Evolutionary conservation across 2,329 filamentous ascomycete genomes (phyloP).

Genomic region (Fusarium mangiferae): DNA sequence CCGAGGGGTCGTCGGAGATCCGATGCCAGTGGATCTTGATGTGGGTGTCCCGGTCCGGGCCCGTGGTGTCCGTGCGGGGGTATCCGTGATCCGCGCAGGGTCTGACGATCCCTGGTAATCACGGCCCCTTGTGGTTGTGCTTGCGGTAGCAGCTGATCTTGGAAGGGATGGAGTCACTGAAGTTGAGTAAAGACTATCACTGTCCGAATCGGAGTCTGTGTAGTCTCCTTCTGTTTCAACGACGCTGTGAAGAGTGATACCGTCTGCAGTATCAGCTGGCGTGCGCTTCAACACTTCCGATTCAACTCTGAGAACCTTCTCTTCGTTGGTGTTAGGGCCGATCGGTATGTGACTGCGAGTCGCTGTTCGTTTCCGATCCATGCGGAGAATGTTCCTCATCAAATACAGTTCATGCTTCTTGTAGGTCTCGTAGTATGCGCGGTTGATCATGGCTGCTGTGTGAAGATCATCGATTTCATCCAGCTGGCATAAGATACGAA

Average conservation of each 20-base stretch:
- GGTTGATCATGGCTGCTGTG: conserved; percentile 54
- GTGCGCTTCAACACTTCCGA: conserved; percentile 46
- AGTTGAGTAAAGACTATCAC: conserved; percentile 38
- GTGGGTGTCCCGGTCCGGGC: conserved; percentile 34
- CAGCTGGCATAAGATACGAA: conserved; percentile 54
- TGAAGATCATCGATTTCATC: conserved; percentile 56
- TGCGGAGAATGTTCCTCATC: conserved; percentile 50
- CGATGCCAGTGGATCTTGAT: conserved; percentile 27
- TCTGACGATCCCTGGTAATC: conserved; percentile 30
- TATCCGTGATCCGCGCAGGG: conserved; percentile 24
- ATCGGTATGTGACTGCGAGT: conserved; percentile 35
- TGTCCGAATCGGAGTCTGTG: conserved; percentile 40
- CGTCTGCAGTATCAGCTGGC: conserved; percentile 43
- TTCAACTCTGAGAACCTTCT: conserved; percentile 49
- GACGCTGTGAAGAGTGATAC: conserved; percentile 46
- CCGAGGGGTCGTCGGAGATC: conserved; percentile 34
- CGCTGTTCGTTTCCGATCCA: conserved; percentile 38
- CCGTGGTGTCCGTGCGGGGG: conserved; percentile 33
- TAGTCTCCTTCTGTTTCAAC: conserved; percentile 44
- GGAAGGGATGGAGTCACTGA: conserved; percentile 27
- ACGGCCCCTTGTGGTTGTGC: conserved; percentile 15
- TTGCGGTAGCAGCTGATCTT: conserved; percentile 23
- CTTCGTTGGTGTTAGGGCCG: conserved; percentile 44
- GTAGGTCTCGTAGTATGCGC: conserved; percentile 57
- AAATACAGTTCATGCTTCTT: conserved; percentile 56